phyloP scores from a whole-genome alignment of 768 basidiomycete species.

The Psilocybe sp. region DNA sequence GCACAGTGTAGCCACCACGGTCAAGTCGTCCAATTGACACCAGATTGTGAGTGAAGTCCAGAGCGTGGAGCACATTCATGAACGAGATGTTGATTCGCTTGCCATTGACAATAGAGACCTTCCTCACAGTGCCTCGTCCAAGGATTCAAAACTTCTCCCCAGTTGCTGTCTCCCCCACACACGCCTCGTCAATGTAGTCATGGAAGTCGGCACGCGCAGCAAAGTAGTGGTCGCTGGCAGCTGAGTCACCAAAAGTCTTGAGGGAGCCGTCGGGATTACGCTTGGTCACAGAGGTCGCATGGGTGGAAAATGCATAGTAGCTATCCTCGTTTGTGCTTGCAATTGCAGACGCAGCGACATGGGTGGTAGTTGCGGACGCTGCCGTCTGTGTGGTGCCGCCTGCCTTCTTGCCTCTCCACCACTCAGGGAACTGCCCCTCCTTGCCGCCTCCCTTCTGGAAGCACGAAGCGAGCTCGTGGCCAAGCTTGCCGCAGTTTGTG shows the following conservation, averaged over 20 bases:
- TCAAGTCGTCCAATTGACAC: conserved; percentile 17
- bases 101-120: conserved; percentile 4
- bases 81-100: conserved; percentile 12
- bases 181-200: conserved; percentile 4
- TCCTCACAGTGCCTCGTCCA: conserved; percentile 16
- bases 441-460: conserved; percentile 32
- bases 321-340: not conserved
- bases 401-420: too few relatives aligned
- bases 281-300: not conserved
- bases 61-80: conserved; percentile 20
- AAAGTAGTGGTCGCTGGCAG: conserved; percentile 22
- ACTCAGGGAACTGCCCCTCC: conserved; percentile 28
- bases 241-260: conserved; percentile 13
- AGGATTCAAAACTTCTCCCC: conserved; percentile 13
- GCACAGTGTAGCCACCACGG: conserved; percentile 4
- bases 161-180: not conserved
- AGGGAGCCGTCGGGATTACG: too few relatives aligned
- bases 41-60: conserved; percentile 22
- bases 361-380: not conserved
- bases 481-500: conserved; percentile 18
- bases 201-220: conserved; percentile 11
- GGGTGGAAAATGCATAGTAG: not conserved
- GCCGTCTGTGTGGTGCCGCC: too few relatives aligned
- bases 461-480: conserved; percentile 25
- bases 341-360: not conserved